Conservation (phyloP, 2,329 filamentous ascomycete species). For the Sclerotinia minor region DNA sequence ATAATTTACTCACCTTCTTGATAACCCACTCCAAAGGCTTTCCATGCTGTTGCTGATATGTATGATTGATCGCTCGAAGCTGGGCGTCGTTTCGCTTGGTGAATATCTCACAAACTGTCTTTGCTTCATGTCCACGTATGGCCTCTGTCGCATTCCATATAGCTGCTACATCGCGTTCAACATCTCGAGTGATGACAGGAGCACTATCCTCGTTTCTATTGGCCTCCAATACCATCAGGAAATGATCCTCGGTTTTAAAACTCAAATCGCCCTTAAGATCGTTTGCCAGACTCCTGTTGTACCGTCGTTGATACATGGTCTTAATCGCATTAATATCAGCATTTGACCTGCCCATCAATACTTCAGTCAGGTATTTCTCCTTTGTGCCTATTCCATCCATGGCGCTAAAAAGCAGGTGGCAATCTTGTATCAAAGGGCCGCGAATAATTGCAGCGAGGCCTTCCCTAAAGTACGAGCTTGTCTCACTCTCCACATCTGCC, state of each 20-base stretch:
- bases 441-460: slow-evolving; percentile 72
- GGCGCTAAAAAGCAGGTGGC: slow-evolving; percentile 66
- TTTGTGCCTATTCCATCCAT: slow-evolving; percentile 83
- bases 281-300: slow-evolving; percentile 64
- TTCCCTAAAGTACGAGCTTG: slow-evolving; percentile 70
- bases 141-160: slow-evolving; percentile 77
- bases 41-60: slow-evolving; percentile 73
- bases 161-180: slow-evolving; percentile 72
- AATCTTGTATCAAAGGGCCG: slow-evolving; percentile 78
- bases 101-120: slow-evolving; percentile 77
- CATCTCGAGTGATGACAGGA: slow-evolving; percentile 69
- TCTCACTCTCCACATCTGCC: slow-evolving; percentile 76
- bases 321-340: slow-evolving; percentile 89
- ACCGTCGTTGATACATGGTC: slow-evolving; percentile 68
- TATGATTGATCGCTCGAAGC: slow-evolving; percentile 74
- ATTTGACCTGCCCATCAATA: slow-evolving; percentile 79
- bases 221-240: slow-evolving; percentile 76
- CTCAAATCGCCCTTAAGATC: slow-evolving; percentile 79
- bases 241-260: slow-evolving; percentile 82
- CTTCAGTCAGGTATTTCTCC: slow-evolving; percentile 80
- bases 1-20: slow-evolving; percentile 54
- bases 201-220: slow-evolving; percentile 74
- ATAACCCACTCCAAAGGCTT: slow-evolving; percentile 71
- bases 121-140: slow-evolving; percentile 64
- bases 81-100: slow-evolving; percentile 76